Percentiles rank a stretch among this genome's conserved stretches.
Evolutionary conservation across 306 rosid genomes (phyloP).

Genomic region (Sindora glabra): DNA sequence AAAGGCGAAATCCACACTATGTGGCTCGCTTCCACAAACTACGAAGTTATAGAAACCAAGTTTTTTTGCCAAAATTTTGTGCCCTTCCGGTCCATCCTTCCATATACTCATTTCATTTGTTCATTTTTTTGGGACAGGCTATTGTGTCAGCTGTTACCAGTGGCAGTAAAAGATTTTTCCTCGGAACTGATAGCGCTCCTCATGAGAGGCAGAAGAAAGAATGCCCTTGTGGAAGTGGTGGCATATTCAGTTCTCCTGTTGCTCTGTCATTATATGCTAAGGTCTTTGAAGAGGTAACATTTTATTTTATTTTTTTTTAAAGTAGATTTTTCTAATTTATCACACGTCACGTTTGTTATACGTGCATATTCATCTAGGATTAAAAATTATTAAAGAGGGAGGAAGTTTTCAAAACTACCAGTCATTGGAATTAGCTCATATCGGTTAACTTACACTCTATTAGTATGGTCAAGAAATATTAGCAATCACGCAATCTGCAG

Average conservation of each 20-base stretch:
- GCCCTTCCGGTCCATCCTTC: not conserved
- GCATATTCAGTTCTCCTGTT: constrained; percentile 75
- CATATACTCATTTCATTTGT: not conserved
- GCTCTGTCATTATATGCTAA: constrained; percentile 81
- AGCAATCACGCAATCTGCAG: too few species aligned
- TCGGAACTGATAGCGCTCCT: constrained; percentile 96
- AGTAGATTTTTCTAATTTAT: too few species aligned
- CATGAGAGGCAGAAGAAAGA: constrained; percentile 79
- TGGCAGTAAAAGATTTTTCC: constrained; percentile 77
- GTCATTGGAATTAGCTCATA: too few species aligned
- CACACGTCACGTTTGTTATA: too few species aligned
- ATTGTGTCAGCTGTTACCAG: constrained; percentile 76
- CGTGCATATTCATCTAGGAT: too few species aligned
- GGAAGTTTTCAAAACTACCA: too few species aligned
- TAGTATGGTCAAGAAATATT: too few species aligned
- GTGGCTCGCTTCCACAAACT: constrained; percentile 1
- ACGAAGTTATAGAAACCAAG: too few species aligned
- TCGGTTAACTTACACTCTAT: too few species aligned
- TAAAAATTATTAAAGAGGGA: too few species aligned
- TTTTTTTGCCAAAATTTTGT: too few species aligned
- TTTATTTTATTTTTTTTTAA: too few species aligned
- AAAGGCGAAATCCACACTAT: constrained; percentile 48
- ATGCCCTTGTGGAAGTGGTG: constrained; percentile 81
- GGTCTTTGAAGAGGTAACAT: constrained; percentile 83
- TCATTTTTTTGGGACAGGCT: constrained; percentile 49